Base-by-base conservation (phyloP, 208 protist genomes). In the Tritrichomonas foetus region DNA sequence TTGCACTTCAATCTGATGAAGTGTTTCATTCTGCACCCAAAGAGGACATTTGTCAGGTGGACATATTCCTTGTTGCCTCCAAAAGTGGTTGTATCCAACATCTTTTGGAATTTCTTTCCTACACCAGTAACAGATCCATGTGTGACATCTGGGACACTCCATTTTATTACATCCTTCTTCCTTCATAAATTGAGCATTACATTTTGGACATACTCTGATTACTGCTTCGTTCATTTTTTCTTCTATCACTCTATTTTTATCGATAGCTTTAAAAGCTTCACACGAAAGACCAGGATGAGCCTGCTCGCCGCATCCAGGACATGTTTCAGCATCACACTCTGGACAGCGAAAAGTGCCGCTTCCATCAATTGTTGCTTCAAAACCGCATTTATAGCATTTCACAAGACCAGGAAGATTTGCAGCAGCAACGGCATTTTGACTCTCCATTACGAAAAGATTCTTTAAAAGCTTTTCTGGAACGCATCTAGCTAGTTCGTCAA, bases 121-220 rank as follows among this genome's bases (percentile, higher is more conserved):
- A 30, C 64, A 69, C 64, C 64, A 69, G 27, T 69, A 69, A n/a
- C 64, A 69, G 8, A 69, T 69, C 64, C 64, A 69, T n/a, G 64
- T 69, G n/a, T 69, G 64, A 69, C 64, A 69, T 69, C 27, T 69
- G 13, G 64, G 64, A n/a, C 64, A 69, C n/a, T 69, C 64, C 64
- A 69, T 69, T 69, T n/a, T 69, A n/a, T 69, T 69, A 69, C 64
- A 69, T n/a, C 64, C 64, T n/a, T 69, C 64, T 16, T 69, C 64
- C 27, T 69, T 69, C 64, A 69, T 69, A n/a, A 69, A 69, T n/a
- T 69, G 64, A 5, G 64, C 64, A 8, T n/a, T n/a, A 69, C 64
- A 69, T 69, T 69, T 69, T n/a, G 64, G 64, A n/a, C 64, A 69
- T n/a, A 69, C 64, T 69, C 64, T 11, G 8, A 69, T n/a, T n/a